These are phyloP conservation scores for Peronospora destructor DNA, from an alignment of 352 stramenopile genomes.

Conservation along the genomic window DNA sequence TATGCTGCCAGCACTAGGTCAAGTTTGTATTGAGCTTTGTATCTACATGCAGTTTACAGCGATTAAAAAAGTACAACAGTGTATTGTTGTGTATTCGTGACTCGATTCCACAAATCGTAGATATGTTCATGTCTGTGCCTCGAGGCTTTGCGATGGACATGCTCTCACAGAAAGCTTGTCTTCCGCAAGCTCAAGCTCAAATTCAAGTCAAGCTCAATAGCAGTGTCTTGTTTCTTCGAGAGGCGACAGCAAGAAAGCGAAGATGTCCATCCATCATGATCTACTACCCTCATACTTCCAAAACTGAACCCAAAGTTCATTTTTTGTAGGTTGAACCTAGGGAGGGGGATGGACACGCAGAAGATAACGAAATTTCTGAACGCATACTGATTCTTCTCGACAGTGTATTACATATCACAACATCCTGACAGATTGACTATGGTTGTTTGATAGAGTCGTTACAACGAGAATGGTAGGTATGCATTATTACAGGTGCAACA, in stretches of 20 bases:
- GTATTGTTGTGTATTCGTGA: conserved; percentile 14
- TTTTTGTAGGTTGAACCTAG: background rate
- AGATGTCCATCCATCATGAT: too few species aligned
- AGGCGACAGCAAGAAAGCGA: too few species aligned
- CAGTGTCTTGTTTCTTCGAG: background rate
- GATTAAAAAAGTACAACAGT: background rate
- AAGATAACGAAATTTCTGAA: background rate
- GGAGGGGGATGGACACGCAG: conserved; percentile 6
- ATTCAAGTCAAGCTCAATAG: background rate
- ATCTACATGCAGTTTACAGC: background rate
- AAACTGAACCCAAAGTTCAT: conserved; percentile 6
- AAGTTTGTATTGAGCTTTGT: conserved; percentile 12
- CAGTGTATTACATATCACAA: conserved; percentile 7
- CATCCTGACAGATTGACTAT: background rate
- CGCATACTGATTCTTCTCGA: background rate
- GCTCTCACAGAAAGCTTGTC: conserved; percentile 2
- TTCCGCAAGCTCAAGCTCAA: conserved; percentile 3
- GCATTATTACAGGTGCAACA: background rate
- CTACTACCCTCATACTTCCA: too few species aligned
- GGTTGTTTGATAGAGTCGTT: background rate
- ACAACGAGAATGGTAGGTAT: background rate
- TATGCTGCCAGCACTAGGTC: background rate
- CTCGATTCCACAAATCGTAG: conserved; percentile 9
- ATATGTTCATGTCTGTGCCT: conserved; percentile 6
- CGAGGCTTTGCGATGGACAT: conserved; percentile 17